Conservation (phyloP, 2,329 filamentous ascomycete species). For the Pestalotiopsis sp. region DNA sequence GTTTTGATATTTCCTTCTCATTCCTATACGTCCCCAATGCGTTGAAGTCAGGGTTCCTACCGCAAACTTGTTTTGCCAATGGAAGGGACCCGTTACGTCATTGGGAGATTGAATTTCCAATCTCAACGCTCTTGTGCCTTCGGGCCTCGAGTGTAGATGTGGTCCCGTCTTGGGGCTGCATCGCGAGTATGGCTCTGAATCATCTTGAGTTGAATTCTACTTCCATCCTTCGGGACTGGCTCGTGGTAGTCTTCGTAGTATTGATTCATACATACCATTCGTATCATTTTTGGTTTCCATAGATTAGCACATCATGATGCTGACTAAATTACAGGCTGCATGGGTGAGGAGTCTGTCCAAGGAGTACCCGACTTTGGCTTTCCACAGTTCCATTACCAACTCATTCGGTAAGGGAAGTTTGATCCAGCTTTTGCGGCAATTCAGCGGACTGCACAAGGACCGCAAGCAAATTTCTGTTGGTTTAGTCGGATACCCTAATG, state of each 20-base stretch:
- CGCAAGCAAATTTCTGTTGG: slow-evolving; percentile 95
- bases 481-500: slow-evolving; percentile 85
- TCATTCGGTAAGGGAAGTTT: slow-evolving; percentile 95
- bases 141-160: slow-evolving; percentile 66
- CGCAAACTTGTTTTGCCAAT: slow-evolving; percentile 61
- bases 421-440: slow-evolving; percentile 90
- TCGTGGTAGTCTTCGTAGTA: slow-evolving; percentile 95
- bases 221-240: slow-evolving; percentile 60
- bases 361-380: slow-evolving; percentile 90
- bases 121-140: slow-evolving; percentile 67
- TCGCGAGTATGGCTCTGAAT: slow-evolving; percentile 79
- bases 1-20: slow-evolving; percentile 44
- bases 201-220: slow-evolving; percentile 96
- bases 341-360: slow-evolving; percentile 91
- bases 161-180: slow-evolving; percentile 85
- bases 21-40: slow-evolving; percentile 58
- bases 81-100: slow-evolving; percentile 97
- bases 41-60: slow-evolving; percentile 75
- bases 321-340: slow-evolving; percentile 65
- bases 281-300: slow-evolving; percentile 23
- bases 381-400: slow-evolving; percentile 93
- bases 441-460: slow-evolving; percentile 84
- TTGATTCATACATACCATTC: slow-evolving; percentile 83
- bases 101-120: slow-evolving; percentile 84
- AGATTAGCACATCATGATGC: slow-evolving; percentile 16